Evolutionary conservation across 345 rosid species (phyloP), one percentile per base, ranked within the genome.

Genomic region (Gossypium arboreum): DNA sequence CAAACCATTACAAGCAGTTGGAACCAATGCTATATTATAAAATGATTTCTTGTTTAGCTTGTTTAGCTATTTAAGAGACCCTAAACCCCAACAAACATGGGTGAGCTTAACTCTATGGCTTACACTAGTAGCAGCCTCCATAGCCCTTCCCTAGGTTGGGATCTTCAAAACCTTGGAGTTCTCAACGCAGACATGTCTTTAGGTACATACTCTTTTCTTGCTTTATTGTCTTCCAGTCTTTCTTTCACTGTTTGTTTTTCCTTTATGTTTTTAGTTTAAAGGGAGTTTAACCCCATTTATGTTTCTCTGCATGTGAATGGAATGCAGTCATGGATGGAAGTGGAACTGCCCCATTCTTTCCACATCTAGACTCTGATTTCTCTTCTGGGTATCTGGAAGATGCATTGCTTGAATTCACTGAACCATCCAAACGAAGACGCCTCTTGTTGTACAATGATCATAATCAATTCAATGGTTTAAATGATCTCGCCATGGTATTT

Each of bases 381-480:
- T 92, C 98, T 16, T 86, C 97, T 62, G 98, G 98, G 45, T 94
- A 94, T 68, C 85, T 94, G 17, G 92, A 94, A 78, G 98, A 94
- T 71, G 98, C 97, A 29, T 76, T 94, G 73, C 78, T 88, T 3
- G 92, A 89, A 79, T 88, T 86, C 51, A 81, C 79, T n/a, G 94
- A 85, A 68, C 78, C 86, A 64, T 86, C 91, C 71, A 94, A 92
- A 84, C 83, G 92, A 58, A 81, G 93, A 70, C 89, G 97, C 41
- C 76, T 92, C 81, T 48, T 80, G 18, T 12, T 83, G 56, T 79
- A 52, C 72, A 11, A 47, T 68, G 84, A 78, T 15, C 79, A 80
- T 81, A 60, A 65, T 75, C 76, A 79, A 56, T 10, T 47, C 47
- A 60, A 79, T 48, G 44, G 39, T 44, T 74, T 87, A 1, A 69